Evolutionary conservation across 345 rosid species (phyloP).

Genomic region (Rubroshorea leprosula): DNA sequence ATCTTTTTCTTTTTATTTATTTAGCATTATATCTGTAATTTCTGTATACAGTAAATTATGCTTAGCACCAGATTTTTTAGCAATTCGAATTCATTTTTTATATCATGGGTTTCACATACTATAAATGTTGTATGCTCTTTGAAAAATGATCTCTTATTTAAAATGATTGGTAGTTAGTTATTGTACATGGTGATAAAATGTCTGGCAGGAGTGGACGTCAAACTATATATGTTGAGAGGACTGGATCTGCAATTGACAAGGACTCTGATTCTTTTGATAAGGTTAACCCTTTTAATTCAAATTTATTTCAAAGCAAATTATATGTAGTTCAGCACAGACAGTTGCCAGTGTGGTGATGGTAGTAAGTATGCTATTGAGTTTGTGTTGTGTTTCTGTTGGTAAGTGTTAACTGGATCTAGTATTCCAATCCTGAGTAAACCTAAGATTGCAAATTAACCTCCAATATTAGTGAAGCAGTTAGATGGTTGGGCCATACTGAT

Average conservation of each 20-base stretch:
- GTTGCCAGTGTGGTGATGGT: background rate
- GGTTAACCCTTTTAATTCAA: slow-evolving; percentile 34
- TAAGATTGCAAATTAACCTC: too few species aligned
- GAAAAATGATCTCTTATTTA: background rate
- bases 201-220: slow-evolving; percentile 50
- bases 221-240: slow-evolving; percentile 30
- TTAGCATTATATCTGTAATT: too few species aligned
- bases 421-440: background rate
- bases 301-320: background rate
- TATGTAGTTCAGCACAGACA: slow-evolving; percentile 4
- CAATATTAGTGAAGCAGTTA: too few species aligned
- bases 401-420: background rate
- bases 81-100: too few species aligned
- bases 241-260: slow-evolving; percentile 30
- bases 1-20: too few species aligned
- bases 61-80: too few species aligned
- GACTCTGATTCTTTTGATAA: slow-evolving; percentile 73
- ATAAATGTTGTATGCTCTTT: background rate
- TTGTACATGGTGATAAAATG: slow-evolving; percentile 15
- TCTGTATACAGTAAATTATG: too few species aligned
- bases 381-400: background rate
- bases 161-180: slow-evolving; percentile 13
- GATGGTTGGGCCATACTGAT: too few species aligned
- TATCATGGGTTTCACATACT: too few species aligned
- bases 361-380: background rate